phyloP scores from a whole-genome alignment of 768 basidiomycete genomes.

The Rubroboletus pulcherrimus region DNA sequence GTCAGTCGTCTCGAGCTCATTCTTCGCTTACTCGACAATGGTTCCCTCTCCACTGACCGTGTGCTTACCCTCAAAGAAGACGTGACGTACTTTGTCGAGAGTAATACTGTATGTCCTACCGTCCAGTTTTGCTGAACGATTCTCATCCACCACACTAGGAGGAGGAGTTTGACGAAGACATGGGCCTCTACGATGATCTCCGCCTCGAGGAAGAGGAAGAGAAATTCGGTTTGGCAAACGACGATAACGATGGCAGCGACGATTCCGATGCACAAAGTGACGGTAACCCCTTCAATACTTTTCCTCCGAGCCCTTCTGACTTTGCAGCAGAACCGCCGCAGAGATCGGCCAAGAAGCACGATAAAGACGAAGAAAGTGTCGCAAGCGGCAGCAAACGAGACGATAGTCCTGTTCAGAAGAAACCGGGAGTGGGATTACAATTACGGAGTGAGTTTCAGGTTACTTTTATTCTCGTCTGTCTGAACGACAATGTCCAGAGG shows the following conservation, averaged over 20 bases:
- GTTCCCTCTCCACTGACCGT: slow-evolving; percentile 77
- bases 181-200: slow-evolving; percentile 96
- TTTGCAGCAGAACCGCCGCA: slow-evolving; percentile 52
- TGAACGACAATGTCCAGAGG: slow-evolving; percentile 43
- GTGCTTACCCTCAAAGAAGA: slow-evolving; percentile 87
- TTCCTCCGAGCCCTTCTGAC: not conserved
- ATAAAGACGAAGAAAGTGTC: slow-evolving; percentile 69
- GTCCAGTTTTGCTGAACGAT: slow-evolving; percentile 4
- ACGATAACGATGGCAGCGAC: slow-evolving; percentile 69
- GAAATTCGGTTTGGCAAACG: slow-evolving; percentile 73
- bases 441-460: slow-evolving; percentile 61
- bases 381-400: slow-evolving; percentile 67
- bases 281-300: slow-evolving; percentile 40
- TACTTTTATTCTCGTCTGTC: slow-evolving; percentile 2
- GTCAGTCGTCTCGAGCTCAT: slow-evolving; percentile 90
- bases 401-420: slow-evolving; percentile 79
- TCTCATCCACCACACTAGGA: slow-evolving; percentile 53
- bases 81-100: slow-evolving; percentile 93
- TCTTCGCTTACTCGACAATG: slow-evolving; percentile 89
- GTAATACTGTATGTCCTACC: slow-evolving; percentile 73
- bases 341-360: slow-evolving; percentile 70
- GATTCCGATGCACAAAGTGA: slow-evolving; percentile 73
- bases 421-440: slow-evolving; percentile 58
- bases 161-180: slow-evolving; percentile 96
- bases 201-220: slow-evolving; percentile 97